Evolutionary conservation across 164 flowering plant species (phyloP).

Genomic region (Akebia trifoliata): DNA sequence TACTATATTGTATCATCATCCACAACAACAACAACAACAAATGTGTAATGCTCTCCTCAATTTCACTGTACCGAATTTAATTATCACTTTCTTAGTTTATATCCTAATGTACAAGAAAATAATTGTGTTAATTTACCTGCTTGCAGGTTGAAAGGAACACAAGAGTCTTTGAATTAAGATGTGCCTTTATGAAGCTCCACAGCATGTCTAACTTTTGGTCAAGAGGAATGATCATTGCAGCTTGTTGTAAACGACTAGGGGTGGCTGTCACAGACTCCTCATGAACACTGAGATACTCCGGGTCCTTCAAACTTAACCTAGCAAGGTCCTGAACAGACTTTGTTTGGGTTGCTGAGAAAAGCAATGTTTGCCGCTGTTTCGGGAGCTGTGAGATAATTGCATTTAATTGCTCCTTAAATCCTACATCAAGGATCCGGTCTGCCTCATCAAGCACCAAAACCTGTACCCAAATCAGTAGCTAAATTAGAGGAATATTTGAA

Average conservation of each 20-base stretch:
- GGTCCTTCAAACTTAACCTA: conserved; percentile 90
- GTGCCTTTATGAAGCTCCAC: conserved; percentile 88
- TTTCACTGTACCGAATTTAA: too few relatives aligned
- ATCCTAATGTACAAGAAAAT: too few relatives aligned
- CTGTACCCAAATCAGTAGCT: conserved; percentile 51
- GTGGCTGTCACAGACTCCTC: conserved; percentile 81
- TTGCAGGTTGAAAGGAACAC: conserved; percentile 89
- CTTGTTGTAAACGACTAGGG: conserved; percentile 67
- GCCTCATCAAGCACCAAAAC: conserved; percentile 97
- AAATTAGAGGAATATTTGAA: not conserved
- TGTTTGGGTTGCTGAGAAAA: conserved; percentile 95
- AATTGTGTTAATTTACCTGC: conserved; percentile 81
- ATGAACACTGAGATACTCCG: conserved; percentile 90
- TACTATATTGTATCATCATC: too few relatives aligned
- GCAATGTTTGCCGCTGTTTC: conserved; percentile 75
- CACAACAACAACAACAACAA: not conserved
- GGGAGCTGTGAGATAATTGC: conserved; percentile 88
- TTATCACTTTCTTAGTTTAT: too few relatives aligned
- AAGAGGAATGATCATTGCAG: conserved; percentile 70
- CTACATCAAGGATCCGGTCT: conserved; percentile 84
- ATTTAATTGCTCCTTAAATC: conserved; percentile 66
- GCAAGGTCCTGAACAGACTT: conserved; percentile 94
- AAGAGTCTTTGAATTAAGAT: conserved; percentile 77
- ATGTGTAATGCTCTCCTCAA: too few relatives aligned
- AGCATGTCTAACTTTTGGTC: conserved; percentile 82